phyloP scores from a whole-genome alignment of 129 eudicot genomes.

The Artemisia argyi region DNA sequence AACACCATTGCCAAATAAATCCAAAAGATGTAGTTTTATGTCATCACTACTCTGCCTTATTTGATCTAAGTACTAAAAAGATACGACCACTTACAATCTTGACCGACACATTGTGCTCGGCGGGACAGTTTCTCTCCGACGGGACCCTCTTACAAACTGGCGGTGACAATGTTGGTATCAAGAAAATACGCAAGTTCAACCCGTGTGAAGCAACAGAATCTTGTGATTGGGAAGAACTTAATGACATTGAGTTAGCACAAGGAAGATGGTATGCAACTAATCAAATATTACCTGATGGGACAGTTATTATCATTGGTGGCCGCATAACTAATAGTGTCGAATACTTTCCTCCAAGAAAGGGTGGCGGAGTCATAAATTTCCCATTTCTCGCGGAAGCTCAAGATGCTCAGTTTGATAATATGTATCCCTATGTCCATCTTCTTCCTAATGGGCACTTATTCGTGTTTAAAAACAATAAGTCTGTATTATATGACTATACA shows the following conservation, averaged over 20 bases:
- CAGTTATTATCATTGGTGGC: slow-evolving; percentile 68
- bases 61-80: too few species aligned
- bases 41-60: too few species aligned
- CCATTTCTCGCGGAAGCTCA: slow-evolving; percentile 48
- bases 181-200: slow-evolving; percentile 50
- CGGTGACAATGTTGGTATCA: slow-evolving; percentile 62
- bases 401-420: slow-evolving; percentile 67
- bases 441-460: slow-evolving; percentile 66
- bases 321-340: slow-evolving; percentile 43
- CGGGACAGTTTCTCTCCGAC: slow-evolving; percentile 88
- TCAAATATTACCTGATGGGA: slow-evolving; percentile 68
- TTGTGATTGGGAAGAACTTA: slow-evolving; percentile 79
- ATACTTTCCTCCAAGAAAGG: slow-evolving; percentile 49
- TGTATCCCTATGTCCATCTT: slow-evolving; percentile 78
- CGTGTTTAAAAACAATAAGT: slow-evolving; percentile 66
- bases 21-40: not conserved
- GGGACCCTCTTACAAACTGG: slow-evolving; percentile 88
- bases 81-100: slow-evolving; percentile 54
- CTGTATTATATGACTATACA: slow-evolving; percentile 52
- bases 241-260: slow-evolving; percentile 40
- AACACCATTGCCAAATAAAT: slow-evolving; percentile 37
- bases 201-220: slow-evolving; percentile 46
- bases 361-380: slow-evolving; percentile 41
- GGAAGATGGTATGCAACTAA: slow-evolving; percentile 84
- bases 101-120: slow-evolving; percentile 93